Evolutionary conservation across 2,329 filamentous ascomycete species (phyloP).

Genomic region (Phaeophleospora eucalypticola): DNA sequence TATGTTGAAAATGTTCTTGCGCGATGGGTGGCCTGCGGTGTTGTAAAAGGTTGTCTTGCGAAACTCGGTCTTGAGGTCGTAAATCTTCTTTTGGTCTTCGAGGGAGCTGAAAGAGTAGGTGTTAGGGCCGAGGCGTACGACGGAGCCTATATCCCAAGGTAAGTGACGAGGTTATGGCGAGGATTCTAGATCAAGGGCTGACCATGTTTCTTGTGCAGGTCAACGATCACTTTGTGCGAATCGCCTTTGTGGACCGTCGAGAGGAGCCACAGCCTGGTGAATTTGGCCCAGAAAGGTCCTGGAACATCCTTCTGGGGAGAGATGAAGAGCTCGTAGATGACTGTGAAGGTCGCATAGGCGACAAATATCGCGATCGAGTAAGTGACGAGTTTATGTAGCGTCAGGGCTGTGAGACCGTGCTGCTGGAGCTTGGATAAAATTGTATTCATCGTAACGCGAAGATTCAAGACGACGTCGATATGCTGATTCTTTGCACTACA

Average conservation of each 20-base stretch:
- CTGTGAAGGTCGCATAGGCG: no score
- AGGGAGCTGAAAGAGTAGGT: neutral
- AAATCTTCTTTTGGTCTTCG: constrained; percentile 3
- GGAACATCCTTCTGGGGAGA: constrained; percentile 4
- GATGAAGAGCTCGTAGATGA: neutral
- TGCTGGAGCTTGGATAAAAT: no score
- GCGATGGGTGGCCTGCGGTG: neutral
- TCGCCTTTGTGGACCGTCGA: constrained; percentile 4
- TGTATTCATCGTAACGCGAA: no score
- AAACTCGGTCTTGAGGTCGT: neutral
- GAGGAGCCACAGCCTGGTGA: constrained; percentile 10
- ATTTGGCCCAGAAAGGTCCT: constrained; percentile 6
- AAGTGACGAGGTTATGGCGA: neutral
- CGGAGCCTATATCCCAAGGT: neutral
- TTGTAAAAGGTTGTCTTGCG: neutral
- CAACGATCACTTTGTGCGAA: constrained; percentile 1
- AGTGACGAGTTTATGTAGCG: no score
- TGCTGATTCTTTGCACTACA: no score
- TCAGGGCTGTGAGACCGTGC: no score
- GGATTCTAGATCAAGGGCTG: constrained; percentile 25
- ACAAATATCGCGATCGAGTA: neutral
- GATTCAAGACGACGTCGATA: no score
- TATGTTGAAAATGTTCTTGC: neutral
- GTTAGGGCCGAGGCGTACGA: constrained; percentile 3
- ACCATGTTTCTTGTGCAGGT: constrained; percentile 8